phyloP scores from a whole-genome alignment of 108 stramenopile genomes.

The Seminavis robusta region DNA sequence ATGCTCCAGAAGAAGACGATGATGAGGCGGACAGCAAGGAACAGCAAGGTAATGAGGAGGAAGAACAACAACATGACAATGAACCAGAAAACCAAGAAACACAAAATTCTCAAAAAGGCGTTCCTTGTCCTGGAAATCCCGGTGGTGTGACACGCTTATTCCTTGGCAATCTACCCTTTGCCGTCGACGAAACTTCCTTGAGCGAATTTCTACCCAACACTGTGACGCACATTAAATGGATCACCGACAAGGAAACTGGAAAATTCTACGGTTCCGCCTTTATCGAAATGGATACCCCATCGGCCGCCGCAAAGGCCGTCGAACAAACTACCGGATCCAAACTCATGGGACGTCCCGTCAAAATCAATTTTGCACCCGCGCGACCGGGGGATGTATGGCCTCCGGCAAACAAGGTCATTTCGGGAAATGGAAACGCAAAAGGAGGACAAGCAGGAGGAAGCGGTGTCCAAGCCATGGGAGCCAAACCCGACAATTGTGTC shows the following conservation, averaged over 20 bases:
- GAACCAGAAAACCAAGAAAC: constrained; percentile 11
- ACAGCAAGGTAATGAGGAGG: constrained; percentile 14
- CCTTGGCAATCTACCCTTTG: constrained; percentile 86
- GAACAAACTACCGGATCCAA: constrained; percentile 64
- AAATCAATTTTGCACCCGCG: constrained; percentile 89
- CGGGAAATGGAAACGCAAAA: constrained; percentile 32
- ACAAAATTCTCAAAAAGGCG: no score
- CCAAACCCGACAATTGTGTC: constrained; percentile 77
- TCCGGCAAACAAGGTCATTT: constrained; percentile 63
- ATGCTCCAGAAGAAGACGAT: constrained; percentile 10
- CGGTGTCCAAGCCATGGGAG: constrained; percentile 80
- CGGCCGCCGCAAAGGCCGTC: constrained; percentile 63
- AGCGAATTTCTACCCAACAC: constrained; percentile 57
- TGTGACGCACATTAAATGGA: constrained; percentile 89
- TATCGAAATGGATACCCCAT: constrained; percentile 65
- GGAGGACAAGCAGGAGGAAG: constrained; percentile 79
- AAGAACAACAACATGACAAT: constrained; percentile 15
- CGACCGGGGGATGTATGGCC: constrained; percentile 86
- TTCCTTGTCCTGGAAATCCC: constrained; percentile 82
- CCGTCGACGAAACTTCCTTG: constrained; percentile 70
- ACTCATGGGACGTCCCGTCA: constrained; percentile 89
- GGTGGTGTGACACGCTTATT: constrained; percentile 82
- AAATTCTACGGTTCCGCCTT: constrained; percentile 86
- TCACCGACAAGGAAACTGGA: constrained; percentile 81
- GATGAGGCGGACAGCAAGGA: no score